Conservation (phyloP, 2,329 filamentous ascomycete species). For the Calycina herbarum region DNA sequence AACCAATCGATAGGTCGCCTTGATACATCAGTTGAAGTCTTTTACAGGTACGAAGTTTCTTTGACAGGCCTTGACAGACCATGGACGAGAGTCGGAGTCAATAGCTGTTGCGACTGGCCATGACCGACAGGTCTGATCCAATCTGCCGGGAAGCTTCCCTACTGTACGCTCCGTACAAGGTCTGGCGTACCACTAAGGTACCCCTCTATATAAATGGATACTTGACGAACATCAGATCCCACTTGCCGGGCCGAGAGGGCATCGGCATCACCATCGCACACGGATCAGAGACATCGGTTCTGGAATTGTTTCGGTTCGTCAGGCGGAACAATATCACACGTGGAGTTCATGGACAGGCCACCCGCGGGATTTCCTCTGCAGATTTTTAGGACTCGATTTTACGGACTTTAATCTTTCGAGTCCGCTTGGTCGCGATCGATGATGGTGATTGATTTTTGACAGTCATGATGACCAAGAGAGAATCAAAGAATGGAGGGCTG, state of each 20-base stretch:
- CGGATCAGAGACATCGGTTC: background rate
- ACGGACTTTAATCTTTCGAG: background rate
- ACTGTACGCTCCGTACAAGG: no score
- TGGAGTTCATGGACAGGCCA: background rate
- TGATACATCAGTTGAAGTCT: background rate
- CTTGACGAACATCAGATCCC: conserved; percentile 1
- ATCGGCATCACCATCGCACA: background rate
- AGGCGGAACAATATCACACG: background rate
- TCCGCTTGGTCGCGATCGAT: background rate
- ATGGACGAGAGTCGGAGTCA: background rate
- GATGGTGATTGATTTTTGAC: background rate
- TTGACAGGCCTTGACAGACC: background rate
- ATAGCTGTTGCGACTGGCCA: background rate
- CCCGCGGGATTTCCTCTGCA: background rate
- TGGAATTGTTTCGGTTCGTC: background rate
- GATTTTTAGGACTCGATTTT: background rate
- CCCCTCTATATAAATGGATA: background rate
- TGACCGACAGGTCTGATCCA: background rate
- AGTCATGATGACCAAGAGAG: no score
- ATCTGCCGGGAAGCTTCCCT: background rate
- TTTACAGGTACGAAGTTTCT: background rate
- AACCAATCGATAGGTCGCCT: no score
- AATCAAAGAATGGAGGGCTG: no score
- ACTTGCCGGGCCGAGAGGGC: conserved; percentile 1
- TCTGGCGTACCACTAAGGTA: background rate